Evolutionary conservation across 805 yeast species (phyloP), one percentile per base, ranked within the genome.

Genomic region (Starmerella stellata): DNA sequence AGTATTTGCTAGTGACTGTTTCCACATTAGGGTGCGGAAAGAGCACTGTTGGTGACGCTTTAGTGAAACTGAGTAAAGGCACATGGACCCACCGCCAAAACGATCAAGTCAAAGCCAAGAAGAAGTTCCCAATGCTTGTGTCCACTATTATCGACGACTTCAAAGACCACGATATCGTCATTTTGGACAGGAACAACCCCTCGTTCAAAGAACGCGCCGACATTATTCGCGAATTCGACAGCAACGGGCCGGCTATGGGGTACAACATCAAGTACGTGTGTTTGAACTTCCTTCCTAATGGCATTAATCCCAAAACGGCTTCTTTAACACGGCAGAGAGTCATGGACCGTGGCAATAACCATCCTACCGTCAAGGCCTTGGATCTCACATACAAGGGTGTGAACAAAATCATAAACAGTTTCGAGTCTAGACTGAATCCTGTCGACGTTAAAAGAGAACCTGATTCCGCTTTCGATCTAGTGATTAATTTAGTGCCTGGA

Each of bases 1-100:
- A 74, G 47, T 77, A 71, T 52, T 67, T 80, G 0, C 51, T 90
- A 2, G 69, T 82, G 1, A 87, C 96, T 1, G 72, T 85, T 3
- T 83, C 95, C 0, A 82, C 93, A 0, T 70, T 87, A 38, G 96
- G 96, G 0, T 81, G 95, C 57, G 98, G 98, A 5, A 90, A 90
- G 53, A 83, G 95, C 0, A 82, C 95, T 0, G 69, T 79, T 0
- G 71, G 79, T 4, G 53, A 70, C 27, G 74, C 85, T 0, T 60
- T 90, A 30, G 44, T 51, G 0, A 51, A 63, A 8, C 55, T 85
- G 8, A 74, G 63, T 39, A 74, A 75, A 1, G 36, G 27, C 1
- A 16, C 32, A 16, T 77, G 93, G 76, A 75, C 69, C 0, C 78
- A 75, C 48, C 63, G 79, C 9, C 94, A 82, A 54, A 90, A 82